Base-by-base conservation (phyloP, 2,329 filamentous ascomycete genomes). In the Xylaria sp. region DNA sequence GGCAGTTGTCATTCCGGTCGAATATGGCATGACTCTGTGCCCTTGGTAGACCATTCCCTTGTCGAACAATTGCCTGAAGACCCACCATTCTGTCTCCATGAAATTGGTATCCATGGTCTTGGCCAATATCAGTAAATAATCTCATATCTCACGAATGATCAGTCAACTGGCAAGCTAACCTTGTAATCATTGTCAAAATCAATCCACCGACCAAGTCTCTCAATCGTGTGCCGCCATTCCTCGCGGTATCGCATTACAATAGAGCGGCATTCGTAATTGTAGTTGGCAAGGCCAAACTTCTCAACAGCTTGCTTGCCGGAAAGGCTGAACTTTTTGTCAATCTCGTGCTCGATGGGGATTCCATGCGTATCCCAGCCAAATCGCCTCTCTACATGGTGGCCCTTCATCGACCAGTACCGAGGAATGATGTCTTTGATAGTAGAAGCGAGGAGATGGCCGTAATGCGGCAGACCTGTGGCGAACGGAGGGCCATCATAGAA, bases 181-280 rank as follows among this genome's bases (percentile, higher is more conserved):
- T 97, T 97, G 85, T 97, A 98, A 80, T 98, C 94, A 76, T 97
- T 96, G 81, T 98, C 95, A 75, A 98, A 98, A 82, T 98, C 95
- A 76, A 98, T 96, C 95, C 95, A 98, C 67, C 95, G 91, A 66
- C 95, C 95, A 49, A 98, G 83, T 70, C 95, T 87, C 78, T 97
- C 94, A 75, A 98, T 92, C 31, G 94, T 97, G 71, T 90, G 84
- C 76, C 94, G 89, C 95, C 95, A 98, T 80, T 98, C 95, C 18
- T 86, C 81, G 12, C 94, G 90, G 79, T 92, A 98, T 76, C 92
- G 89, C 93, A 98, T 97, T 74, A 98, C 95, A 80, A 98, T 97
- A 71, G 93, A 90, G 70, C 92, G 89, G 81, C 95, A 98, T 83
- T 97, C 93, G 71, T 89, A 91, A 79, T 98, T 98, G 84, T 98